A percentile compares a stretch with the other conserved stretches of the same genome.
Conservation (phyloP, 2,329 filamentous ascomycete genomes). For the Calonectria pauciramosa region DNA sequence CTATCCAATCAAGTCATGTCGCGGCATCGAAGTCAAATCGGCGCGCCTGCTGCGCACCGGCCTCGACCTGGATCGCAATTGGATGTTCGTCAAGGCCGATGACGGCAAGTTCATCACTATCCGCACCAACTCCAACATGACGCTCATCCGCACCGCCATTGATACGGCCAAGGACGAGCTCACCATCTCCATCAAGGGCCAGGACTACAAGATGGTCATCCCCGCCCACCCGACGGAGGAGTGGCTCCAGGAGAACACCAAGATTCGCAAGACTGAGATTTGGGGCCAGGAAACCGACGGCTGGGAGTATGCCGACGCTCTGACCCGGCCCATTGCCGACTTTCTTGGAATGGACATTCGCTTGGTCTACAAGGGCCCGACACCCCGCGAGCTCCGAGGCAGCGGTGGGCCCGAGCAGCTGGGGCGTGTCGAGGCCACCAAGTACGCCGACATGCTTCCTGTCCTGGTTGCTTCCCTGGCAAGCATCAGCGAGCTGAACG, state of each 20-base stretch:
- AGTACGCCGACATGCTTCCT: slow-evolving; percentile 72
- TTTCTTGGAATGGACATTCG: slow-evolving; percentile 70
- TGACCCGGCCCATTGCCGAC: slow-evolving; percentile 67
- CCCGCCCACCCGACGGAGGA: slow-evolving; percentile 66
- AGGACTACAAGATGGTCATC: slow-evolving; percentile 59
- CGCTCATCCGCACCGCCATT: slow-evolving; percentile 61
- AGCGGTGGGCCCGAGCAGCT: slow-evolving; percentile 68
- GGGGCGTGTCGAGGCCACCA: slow-evolving; percentile 66
- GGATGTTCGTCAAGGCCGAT: slow-evolving; percentile 74
- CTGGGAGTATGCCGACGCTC: slow-evolving; percentile 63
- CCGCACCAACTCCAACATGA: slow-evolving; percentile 72
- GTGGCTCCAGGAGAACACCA: slow-evolving; percentile 69
- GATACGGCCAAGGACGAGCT: slow-evolving; percentile 58
- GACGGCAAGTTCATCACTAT: slow-evolving; percentile 73
- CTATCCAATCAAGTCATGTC: slow-evolving; percentile 77
- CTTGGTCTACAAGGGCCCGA: slow-evolving; percentile 74
- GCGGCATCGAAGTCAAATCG: slow-evolving; percentile 68
- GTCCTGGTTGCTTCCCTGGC: slow-evolving; percentile 68
- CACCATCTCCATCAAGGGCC: slow-evolving; percentile 59
- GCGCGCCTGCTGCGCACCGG: slow-evolving; percentile 68
- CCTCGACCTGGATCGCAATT: slow-evolving; percentile 73
- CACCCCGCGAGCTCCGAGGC: slow-evolving; percentile 65
- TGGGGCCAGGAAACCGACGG: slow-evolving; percentile 72
- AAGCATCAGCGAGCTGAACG: slow-evolving; percentile 71
- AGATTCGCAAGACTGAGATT: slow-evolving; percentile 64